Percentiles rank a stretch among this genome's conserved stretches.
Evolutionary conservation across 768 basidiomycete genomes (phyloP).

Genomic region (Neoboletus magnificus): DNA sequence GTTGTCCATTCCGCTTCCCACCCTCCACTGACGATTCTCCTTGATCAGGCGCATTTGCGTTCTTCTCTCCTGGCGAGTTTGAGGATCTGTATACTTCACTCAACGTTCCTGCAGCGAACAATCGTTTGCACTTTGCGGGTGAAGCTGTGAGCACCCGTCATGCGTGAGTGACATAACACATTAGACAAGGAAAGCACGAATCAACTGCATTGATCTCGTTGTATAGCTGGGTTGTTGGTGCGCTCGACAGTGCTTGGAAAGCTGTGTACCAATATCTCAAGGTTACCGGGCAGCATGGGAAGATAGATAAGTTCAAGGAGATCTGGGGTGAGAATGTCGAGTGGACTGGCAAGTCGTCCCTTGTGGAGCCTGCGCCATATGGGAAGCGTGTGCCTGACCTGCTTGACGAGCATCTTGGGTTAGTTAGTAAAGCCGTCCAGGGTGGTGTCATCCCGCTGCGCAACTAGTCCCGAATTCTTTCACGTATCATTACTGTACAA

Average conservation of each 20-base stretch:
- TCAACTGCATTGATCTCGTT: not conserved
- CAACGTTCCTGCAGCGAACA: conserved; percentile 27
- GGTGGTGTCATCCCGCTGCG: not conserved
- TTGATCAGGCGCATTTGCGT: conserved; percentile 37
- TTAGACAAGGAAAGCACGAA: conserved; percentile 17
- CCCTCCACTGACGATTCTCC: not conserved
- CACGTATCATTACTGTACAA: not conserved
- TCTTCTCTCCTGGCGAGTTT: conserved; percentile 41
- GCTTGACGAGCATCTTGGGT: conserved; percentile 7
- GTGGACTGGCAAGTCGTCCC: conserved; percentile 16
- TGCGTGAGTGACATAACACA: conserved; percentile 11
- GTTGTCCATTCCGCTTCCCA: not conserved
- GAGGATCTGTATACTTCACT: conserved; percentile 30
- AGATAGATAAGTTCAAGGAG: conserved; percentile 17
- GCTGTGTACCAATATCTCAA: conserved; percentile 30
- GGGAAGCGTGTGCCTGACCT: not conserved
- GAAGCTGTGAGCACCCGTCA: conserved; percentile 16
- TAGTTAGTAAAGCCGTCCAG: not conserved
- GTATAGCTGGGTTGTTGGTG: conserved; percentile 39
- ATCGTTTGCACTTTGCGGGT: conserved; percentile 15
- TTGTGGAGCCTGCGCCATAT: not conserved
- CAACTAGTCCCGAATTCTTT: not conserved
- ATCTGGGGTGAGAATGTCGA: conserved; percentile 34
- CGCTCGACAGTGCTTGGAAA: conserved; percentile 36
- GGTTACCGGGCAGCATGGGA: conserved; percentile 5